These are phyloP conservation scores for Candida mesenterica DNA, from an alignment of 1,139 yeast species.

Conservation along the genomic window DNA sequence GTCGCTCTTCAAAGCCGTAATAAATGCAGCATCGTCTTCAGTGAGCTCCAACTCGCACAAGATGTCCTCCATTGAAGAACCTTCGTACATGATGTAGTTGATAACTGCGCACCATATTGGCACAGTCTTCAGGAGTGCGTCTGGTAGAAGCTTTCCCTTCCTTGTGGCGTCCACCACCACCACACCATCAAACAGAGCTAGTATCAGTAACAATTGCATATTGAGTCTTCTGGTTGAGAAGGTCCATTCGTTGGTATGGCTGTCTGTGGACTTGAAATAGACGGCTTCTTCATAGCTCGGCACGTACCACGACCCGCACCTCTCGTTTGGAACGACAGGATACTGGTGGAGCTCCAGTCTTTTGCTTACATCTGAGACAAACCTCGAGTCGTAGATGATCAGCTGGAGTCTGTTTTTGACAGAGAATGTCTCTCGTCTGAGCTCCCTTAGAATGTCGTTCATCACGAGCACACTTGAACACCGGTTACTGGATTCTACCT, in stretches of 20 bases:
- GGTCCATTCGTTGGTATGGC: conserved; percentile 78
- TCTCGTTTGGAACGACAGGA: conserved; percentile 69
- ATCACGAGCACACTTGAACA: conserved; percentile 11
- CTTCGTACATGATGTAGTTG: conserved; percentile 50
- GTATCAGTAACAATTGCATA: conserved; percentile 58
- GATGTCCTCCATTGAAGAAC: conserved; percentile 13
- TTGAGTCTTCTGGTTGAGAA: conserved; percentile 74
- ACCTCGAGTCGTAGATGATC: conserved; percentile 56
- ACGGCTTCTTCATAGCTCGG: conserved; percentile 48
- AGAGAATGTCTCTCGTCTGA: conserved; percentile 54
- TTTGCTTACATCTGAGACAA: conserved; percentile 19
- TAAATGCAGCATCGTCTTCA: conserved; percentile 12
- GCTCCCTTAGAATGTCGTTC: conserved; percentile 31
- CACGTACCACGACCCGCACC: conserved; percentile 89
- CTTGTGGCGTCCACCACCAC: conserved; percentile 82
- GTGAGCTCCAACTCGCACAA: conserved; percentile 7
- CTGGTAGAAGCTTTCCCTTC: conserved; percentile 80
- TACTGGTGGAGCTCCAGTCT: conserved; percentile 10
- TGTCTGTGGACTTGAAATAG: conserved; percentile 89
- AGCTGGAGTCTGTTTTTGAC: conserved; percentile 67
- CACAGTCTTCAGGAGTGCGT: conserved; percentile 78
- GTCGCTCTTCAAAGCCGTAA: conserved; percentile 12
- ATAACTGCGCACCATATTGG: conserved; percentile 92
- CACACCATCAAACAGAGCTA: conserved; percentile 44
- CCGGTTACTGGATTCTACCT: too few relatives aligned